Evolutionary conservation across 192 early-diverging fungal species (phyloP).

Genomic region (Umbelopsis isabellina): DNA sequence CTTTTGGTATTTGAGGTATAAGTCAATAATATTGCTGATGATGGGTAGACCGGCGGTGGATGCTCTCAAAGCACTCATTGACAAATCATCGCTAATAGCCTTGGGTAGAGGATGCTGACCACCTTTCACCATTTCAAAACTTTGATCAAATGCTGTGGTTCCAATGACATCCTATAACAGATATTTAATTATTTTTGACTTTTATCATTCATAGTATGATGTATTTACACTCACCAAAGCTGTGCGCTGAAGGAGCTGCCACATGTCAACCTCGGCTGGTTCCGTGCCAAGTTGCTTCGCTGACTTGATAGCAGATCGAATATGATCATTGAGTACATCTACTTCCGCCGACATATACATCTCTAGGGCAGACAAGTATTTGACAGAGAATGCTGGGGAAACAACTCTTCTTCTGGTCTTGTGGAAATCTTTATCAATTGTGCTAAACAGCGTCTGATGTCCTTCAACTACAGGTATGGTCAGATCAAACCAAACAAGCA

Average conservation of each 20-base stretch:
- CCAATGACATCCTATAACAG: conserved; percentile 50
- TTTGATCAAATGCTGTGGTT: conserved; percentile 51
- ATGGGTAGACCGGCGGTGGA: background rate
- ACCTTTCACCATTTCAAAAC: conserved; percentile 54
- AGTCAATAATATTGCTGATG: background rate
- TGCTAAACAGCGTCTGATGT: conserved; percentile 34
- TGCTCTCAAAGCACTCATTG: too few relatives aligned
- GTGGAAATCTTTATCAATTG: conserved; percentile 43
- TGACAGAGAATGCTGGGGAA: conserved; percentile 53
- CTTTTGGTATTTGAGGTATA: background rate
- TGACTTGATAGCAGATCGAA: conserved; percentile 34
- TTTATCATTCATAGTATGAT: background rate
- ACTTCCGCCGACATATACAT: conserved; percentile 39
- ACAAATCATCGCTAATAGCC: conserved; percentile 24
- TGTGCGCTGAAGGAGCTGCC: conserved; percentile 32
- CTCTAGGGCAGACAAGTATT: conserved; percentile 52
- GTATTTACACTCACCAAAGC: conserved; percentile 29
- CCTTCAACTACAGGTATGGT: conserved; percentile 7
- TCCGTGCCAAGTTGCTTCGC: conserved; percentile 20
- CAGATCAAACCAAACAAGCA: background rate
- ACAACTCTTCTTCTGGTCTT: conserved; percentile 45
- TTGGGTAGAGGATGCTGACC: conserved; percentile 43
- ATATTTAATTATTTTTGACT: background rate
- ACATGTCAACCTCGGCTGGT: conserved; percentile 39
- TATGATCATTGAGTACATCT: conserved; percentile 29